Percentiles rank a stretch among this genome's conserved stretches.
phyloP scores from a whole-genome alignment of 2,329 filamentous ascomycete species.

The Fusarium virguliforme region DNA sequence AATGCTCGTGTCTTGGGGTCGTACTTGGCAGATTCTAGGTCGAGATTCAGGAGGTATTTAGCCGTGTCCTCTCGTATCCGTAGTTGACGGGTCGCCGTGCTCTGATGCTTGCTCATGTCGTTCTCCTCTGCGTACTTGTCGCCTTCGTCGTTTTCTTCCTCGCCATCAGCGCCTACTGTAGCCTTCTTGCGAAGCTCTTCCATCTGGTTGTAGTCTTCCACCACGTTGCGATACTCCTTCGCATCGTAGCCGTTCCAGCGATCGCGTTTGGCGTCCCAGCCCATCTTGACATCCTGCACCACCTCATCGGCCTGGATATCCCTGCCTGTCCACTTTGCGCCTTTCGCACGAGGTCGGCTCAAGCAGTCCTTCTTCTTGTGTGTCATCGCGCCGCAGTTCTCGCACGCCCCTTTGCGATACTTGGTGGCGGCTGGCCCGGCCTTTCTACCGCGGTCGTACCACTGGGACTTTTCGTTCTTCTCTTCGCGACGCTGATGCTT shows the following conservation, averaged over 20 bases:
- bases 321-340: constrained; percentile 91
- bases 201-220: constrained; percentile 90
- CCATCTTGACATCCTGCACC: constrained; percentile 86
- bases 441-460: constrained; percentile 93
- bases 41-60: constrained; percentile 95
- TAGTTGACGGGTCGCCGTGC: constrained; percentile 90
- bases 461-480: constrained; percentile 82
- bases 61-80: constrained; percentile 96
- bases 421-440: constrained; percentile 91
- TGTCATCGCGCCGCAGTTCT: constrained; percentile 98
- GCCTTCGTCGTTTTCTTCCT: constrained; percentile 69
- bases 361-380: constrained; percentile 97
- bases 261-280: constrained; percentile 98
- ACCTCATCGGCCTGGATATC: constrained; percentile 95
- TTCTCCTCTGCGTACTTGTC: constrained; percentile 94
- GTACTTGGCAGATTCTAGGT: constrained; percentile 96
- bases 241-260: constrained; percentile 99
- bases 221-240: constrained; percentile 86
- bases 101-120: constrained; percentile 95
- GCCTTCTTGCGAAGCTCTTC: constrained; percentile 79
- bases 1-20: constrained; percentile 96
- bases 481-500: constrained; percentile 85
- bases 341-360: constrained; percentile 87
- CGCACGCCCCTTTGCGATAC: constrained; percentile 97
- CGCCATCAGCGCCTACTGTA: constrained; percentile 65